Evolutionary conservation across 306 rosid genomes (phyloP).

Genomic region (Castanea mollissima): DNA sequence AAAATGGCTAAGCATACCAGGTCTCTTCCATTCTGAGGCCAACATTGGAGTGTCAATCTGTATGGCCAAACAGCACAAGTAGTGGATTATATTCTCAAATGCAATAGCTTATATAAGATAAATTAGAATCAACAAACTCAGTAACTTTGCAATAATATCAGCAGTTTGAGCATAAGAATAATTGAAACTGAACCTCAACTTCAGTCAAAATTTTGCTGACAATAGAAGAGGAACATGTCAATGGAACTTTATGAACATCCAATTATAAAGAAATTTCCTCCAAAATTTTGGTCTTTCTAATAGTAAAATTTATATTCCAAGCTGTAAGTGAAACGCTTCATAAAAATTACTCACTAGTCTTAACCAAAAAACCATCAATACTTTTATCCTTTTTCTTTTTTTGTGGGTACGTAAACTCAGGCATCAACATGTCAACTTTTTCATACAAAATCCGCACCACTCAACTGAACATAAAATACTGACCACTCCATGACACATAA

Average conservation of each 20-base stretch:
- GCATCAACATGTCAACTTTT: neutral
- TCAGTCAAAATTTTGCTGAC: neutral
- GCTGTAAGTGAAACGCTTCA: neutral
- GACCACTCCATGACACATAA: neutral
- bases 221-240: neutral
- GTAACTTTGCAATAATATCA: neutral
- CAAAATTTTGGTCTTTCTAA: neutral
- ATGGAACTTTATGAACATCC: neutral
- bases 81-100: constrained; percentile 13
- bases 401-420: neutral
- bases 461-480: neutral
- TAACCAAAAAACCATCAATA: neutral
- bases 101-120: constrained; percentile 8
- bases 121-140: neutral
- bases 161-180: neutral
- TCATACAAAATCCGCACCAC: neutral
- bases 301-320: neutral
- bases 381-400: no score
- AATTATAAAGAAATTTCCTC: neutral
- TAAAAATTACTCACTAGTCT: neutral
- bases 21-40: constrained; percentile 87
- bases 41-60: constrained; percentile 95
- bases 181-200: neutral
- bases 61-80: constrained; percentile 35
- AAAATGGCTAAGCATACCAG: constrained; percentile 83